Evolutionary conservation across 495 filamentous ascomycete species (phyloP), one percentile per base, ranked within the genome.

Genomic region (Penicillium lividum): DNA sequence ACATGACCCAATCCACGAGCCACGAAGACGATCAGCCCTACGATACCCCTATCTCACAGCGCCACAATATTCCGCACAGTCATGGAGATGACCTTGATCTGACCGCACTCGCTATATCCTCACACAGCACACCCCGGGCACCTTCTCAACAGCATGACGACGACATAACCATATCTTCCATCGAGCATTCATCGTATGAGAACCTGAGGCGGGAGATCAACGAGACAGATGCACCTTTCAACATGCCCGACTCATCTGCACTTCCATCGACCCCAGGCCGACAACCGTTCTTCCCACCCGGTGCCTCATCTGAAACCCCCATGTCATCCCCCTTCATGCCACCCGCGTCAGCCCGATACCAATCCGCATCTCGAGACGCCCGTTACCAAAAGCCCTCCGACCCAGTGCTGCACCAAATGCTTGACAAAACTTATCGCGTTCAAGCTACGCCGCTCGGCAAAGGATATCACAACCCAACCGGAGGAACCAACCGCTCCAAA

Each of bases 381-480:
- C 55, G 59, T 58, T 54, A 69, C 56, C 61, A 67, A 58, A 77
- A 81, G 71, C 53, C 68, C 76, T 64, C 73, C 25, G 91, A 96
- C 68, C 84, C 87, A 1, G 80, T 98, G 7, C 78, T 98, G 10
- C 94, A 98, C 69, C 88, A 88, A 57, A 79, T 98, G 36, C 84
- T 91, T 7, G 91, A 97, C 75, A 97, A 94, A 69, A 97, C 89
- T 44, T 98, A 95, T 73, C 89, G 95, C 30, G 75, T 98, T 1
- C 89, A 92, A 75, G 92, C 94, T 11, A 98, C 94, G 8, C 95
- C 94, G 0, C 86, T 90, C 51, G 89, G 78, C 56, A 80, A 73
- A 63, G 62, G 67, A 51, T 72, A 65, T 54, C 54, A 53, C 46
- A 65, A 68, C 42, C 47, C 50, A 6, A 59, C 54, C n/a, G 49